Percentiles rank a stretch among this genome's conserved stretches.
Conservation (phyloP, 163 green algal genomes). For the Scenedesmus sp. region DNA sequence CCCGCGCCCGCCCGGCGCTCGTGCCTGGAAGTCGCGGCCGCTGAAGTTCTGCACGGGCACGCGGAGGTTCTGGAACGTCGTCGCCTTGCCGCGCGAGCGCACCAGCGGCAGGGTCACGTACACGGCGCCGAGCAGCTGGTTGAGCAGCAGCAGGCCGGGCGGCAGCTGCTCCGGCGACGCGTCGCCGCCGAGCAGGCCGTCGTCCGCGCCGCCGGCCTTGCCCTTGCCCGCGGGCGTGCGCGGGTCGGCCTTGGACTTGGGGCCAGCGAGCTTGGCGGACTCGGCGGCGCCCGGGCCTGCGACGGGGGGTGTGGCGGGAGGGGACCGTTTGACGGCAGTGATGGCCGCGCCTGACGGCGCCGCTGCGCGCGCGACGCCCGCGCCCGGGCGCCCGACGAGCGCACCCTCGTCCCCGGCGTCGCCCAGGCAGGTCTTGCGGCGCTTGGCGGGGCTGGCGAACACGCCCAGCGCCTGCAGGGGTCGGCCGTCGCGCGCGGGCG, state of each 20-base stretch:
- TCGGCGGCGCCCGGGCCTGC: too few relatives aligned
- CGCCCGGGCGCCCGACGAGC: too few relatives aligned
- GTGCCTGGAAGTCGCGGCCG: slow-evolving; percentile 30
- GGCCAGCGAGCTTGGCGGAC: too few relatives aligned
- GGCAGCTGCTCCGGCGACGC: slow-evolving; percentile 29
- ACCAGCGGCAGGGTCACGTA: slow-evolving; percentile 41
- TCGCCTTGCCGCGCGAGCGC: slow-evolving; percentile 32
- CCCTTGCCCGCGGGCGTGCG: slow-evolving; percentile 19
- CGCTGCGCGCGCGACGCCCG: too few relatives aligned
- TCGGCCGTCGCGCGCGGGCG: too few relatives aligned
- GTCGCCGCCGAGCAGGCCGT: slow-evolving; percentile 33
- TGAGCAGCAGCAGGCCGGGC: slow-evolving; percentile 27
- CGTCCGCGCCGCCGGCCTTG: slow-evolving; percentile 6
- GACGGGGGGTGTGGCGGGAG: too few relatives aligned
- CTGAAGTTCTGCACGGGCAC: slow-evolving; percentile 39
- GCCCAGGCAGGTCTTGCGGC: slow-evolving; percentile 8
- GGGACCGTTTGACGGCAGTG: too few relatives aligned
- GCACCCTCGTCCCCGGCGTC: not conserved
- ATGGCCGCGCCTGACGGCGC: too few relatives aligned
- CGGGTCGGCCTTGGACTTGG: too few relatives aligned
- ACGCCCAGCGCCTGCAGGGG: too few relatives aligned
- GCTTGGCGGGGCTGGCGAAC: slow-evolving; percentile 39
- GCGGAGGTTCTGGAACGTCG: slow-evolving; percentile 37
- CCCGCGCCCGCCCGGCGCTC: too few relatives aligned
- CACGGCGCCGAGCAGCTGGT: slow-evolving; percentile 40